Evolutionary conservation across 164 flowering plant species (phyloP).

Genomic region (Warburgia ugandensis): DNA sequence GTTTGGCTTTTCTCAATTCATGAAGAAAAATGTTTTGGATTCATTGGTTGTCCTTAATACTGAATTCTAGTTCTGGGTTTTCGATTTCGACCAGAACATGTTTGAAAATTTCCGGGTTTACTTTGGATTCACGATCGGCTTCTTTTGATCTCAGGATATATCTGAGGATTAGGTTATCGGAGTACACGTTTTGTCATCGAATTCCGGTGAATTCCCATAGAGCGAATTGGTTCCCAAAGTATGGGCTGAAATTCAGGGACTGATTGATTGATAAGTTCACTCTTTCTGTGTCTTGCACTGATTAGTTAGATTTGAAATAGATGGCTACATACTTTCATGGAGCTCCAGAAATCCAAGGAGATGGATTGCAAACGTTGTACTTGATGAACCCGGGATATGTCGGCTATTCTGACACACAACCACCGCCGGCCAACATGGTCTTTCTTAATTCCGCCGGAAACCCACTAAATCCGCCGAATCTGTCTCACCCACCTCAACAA

Average conservation of each 20-base stretch:
- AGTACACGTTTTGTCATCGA: neutral
- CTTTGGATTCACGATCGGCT: neutral
- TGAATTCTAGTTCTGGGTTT: neutral
- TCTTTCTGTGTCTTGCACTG: too few relatives aligned
- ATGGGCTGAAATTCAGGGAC: constrained; percentile 17
- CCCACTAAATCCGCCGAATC: constrained; percentile 14
- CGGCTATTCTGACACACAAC: constrained; percentile 46
- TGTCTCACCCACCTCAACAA: constrained; percentile 18
- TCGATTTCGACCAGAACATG: neutral
- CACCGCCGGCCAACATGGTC: constrained; percentile 33
- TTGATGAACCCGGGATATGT: constrained; percentile 85
- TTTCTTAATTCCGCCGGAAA: constrained; percentile 39
- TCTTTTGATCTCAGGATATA: constrained; percentile 22
- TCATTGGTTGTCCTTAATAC: too few relatives aligned
- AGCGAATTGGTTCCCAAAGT: neutral
- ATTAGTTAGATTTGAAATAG: neutral
- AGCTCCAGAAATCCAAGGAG: constrained; percentile 66
- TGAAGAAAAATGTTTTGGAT: too few relatives aligned
- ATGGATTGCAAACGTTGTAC: constrained; percentile 75
- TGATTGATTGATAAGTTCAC: neutral
- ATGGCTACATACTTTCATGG: constrained; percentile 90
- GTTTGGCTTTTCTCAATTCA: too few relatives aligned
- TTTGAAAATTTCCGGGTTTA: neutral
- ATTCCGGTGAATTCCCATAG: neutral
- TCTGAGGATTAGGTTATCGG: neutral